Evolutionary conservation across 306 rosid genomes (phyloP).

Genomic region (Vachellia collinsii): DNA sequence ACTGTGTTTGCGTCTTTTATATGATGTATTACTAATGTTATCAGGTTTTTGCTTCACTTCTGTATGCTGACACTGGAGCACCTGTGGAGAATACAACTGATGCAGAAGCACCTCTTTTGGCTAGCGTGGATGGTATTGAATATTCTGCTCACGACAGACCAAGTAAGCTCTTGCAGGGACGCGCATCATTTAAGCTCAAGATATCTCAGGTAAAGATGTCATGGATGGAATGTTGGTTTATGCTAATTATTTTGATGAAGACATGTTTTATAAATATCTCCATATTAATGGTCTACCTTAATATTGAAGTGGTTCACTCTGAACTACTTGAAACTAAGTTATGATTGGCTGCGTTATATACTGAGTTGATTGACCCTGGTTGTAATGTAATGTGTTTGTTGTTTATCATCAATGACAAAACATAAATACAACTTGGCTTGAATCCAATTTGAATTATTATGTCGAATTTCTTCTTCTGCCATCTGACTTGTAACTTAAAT

Average conservation of each 20-base stretch:
- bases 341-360: no score
- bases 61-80: slow-evolving; percentile 68
- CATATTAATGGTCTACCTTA: no score
- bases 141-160: slow-evolving; percentile 72
- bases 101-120: slow-evolving; percentile 84
- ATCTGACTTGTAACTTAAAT: slow-evolving; percentile 9
- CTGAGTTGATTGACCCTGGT: no score
- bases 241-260: no score
- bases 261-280: no score
- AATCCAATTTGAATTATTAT: slow-evolving; percentile 9
- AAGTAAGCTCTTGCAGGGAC: slow-evolving; percentile 75
- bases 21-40: slow-evolving; percentile 32
- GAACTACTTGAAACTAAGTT: no score
- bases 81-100: slow-evolving; percentile 82
- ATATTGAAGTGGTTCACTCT: not conserved
- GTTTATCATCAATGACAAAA: not conserved
- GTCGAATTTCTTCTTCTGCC: slow-evolving; percentile 7
- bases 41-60: slow-evolving; percentile 87
- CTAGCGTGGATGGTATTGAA: slow-evolving; percentile 80
- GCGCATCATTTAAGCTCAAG: slow-evolving; percentile 92
- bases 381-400: not conserved
- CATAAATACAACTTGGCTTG: slow-evolving; percentile 18
- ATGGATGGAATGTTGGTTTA: slow-evolving; percentile 20
- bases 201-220: slow-evolving; percentile 81
- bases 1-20: slow-evolving; percentile 25